Base-by-base conservation (phyloP, 306 rosid species). In the Mimosa pudica region DNA sequence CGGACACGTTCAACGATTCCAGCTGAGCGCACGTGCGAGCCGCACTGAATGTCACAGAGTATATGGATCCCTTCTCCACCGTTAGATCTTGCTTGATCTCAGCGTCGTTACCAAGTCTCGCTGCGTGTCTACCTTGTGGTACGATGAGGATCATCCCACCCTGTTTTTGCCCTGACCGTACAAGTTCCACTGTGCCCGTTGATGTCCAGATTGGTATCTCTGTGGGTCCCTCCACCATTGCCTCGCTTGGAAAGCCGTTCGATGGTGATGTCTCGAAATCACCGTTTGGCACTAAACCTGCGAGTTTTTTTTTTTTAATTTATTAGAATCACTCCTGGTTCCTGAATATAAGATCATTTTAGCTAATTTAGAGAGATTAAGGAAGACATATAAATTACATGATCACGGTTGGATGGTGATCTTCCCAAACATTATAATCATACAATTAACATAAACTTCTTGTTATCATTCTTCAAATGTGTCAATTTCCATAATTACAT, bases 81-180 rank as follows among this genome's bases (percentile, higher is more conserved):
- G 78, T 55, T 30, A 96, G 46, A 1, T 85, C 91, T 55, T 96
- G 99, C 83, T 92, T 87, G 70, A 96, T 88, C 86, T 93, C 97
- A 0, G 99, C 99, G 85, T 96, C 99, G 76, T 96, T 96, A 0
- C 99, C 99, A 0, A 96, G 78, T 71, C 98, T 79, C 57, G 88
- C 93, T 1, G 98, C 99, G 88, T 96, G 98, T 73, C 89, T 90
- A 72, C 99, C 99, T 24, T 96, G 89, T 0, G 99, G 99, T 32
- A 96, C 87, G 61, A 96, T 85, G 67, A 96, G 98, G 93, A 96
- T 88, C 99, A 96, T 93, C 83, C 92, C 97, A 71, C 99, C 99
- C 72, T 96, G 99, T 47, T 93, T 96, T 62, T 96, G 90, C 83
- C 98, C 99, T 0, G 92, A 86, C 55, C 83, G 92, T 1, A 96